Conservation (phyloP, 2,329 filamentous ascomycete species). For the Rutstroemia sp. region DNA sequence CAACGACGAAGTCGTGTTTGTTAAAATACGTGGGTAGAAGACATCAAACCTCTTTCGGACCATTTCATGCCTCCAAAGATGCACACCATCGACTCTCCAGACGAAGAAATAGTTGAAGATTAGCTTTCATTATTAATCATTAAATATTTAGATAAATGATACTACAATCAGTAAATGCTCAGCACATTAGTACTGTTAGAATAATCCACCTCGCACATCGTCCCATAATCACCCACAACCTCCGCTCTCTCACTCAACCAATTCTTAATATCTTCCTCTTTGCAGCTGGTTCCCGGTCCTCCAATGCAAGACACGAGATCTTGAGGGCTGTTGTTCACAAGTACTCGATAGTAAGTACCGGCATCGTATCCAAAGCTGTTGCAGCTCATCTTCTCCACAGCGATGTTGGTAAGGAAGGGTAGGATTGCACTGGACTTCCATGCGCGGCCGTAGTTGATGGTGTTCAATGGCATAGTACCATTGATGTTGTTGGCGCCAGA, state of each 20-base stretch:
- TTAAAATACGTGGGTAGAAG: no score
- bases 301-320: slow-evolving; percentile 39
- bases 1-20: no score
- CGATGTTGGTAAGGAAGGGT: slow-evolving; percentile 47
- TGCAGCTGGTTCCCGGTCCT: slow-evolving; percentile 41
- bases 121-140: not conserved
- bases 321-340: slow-evolving; percentile 44
- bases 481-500: slow-evolving; percentile 40
- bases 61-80: no score
- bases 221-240: slow-evolving; percentile 36
- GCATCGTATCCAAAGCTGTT: slow-evolving; percentile 39
- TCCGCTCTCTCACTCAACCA: slow-evolving; percentile 23
- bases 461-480: slow-evolving; percentile 40
- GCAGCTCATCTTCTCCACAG: slow-evolving; percentile 45
- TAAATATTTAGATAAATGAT: not conserved
- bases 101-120: no score
- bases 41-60: no score
- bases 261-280: slow-evolving; percentile 5
- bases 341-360: slow-evolving; percentile 40
- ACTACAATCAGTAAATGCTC: slow-evolving; percentile 16
- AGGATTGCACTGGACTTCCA: slow-evolving; percentile 45
- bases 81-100: no score
- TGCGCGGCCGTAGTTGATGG: slow-evolving; percentile 41
- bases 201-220: slow-evolving; percentile 32
- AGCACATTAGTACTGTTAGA: slow-evolving; percentile 21